Conservation (phyloP, 768 basidiomycete species). For the Rhodosporidiobolus odoratus region DNA sequence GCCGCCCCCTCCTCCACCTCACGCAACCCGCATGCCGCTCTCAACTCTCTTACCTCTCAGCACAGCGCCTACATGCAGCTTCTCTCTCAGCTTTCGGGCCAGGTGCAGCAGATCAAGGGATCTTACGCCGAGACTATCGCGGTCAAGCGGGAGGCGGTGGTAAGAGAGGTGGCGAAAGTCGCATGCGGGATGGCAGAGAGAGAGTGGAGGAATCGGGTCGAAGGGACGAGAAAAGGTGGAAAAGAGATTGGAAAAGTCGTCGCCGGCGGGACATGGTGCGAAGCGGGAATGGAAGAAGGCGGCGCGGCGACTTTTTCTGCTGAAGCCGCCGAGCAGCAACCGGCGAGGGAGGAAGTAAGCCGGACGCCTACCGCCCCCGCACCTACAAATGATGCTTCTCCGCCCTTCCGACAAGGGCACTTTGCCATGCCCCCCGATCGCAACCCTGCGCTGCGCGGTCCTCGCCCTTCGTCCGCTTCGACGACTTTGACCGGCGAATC, state of each 20-base stretch:
- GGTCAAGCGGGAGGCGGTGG: conserved; percentile 11
- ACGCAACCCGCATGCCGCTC: not conserved
- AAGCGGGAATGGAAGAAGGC: conserved; percentile 4
- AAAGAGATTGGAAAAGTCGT: conserved; percentile 15
- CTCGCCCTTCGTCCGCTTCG: conserved; percentile 9
- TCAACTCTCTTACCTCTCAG: conserved; percentile 18
- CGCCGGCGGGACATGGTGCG: conserved; percentile 5
- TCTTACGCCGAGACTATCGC: conserved; percentile 19
- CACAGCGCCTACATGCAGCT: conserved; percentile 31
- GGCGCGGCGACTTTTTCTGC: not conserved
- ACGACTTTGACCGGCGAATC: not conserved
- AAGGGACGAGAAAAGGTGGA: conserved; percentile 19
- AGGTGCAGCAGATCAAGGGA: conserved; percentile 13
- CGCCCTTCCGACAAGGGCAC: not conserved
- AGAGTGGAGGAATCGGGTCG: conserved; percentile 23
- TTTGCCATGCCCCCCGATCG: not conserved
- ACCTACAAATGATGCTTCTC: not conserved
- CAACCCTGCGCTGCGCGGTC: not conserved
- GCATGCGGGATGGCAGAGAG: conserved; percentile 20
- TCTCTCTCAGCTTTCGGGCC: conserved; percentile 20
- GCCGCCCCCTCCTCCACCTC: not conserved
- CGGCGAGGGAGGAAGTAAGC: not conserved
- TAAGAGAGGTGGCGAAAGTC: conserved; percentile 14
- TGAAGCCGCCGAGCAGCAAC: not conserved
- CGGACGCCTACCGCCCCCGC: not conserved